Evolutionary conservation across 257 asterid genomes (phyloP), one percentile per base, ranked within the genome.

Genomic region (Parsonsia alboflavescens): DNA sequence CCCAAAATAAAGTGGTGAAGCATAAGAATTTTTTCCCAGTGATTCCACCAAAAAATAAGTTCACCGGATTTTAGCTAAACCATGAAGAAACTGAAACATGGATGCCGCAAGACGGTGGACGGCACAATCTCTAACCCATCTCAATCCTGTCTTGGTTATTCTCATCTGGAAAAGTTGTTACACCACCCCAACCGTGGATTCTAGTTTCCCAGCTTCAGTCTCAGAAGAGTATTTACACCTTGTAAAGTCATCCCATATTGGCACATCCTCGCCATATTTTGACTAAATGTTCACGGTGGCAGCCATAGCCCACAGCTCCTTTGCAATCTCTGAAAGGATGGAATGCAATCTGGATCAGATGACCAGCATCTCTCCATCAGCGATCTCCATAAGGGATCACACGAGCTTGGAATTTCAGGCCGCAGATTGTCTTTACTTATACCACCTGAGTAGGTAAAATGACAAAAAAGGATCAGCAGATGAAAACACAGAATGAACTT

Each of bases 321-420:
- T 74, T 3, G 76, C 84, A n/a, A 77, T 73, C 53, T 77, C 82
- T 15, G 71, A 77, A 81, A 81, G 16, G 85, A 39, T 19, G 82
- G 85, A 71, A 82, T 77, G 1, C 62, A 53, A 10, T 74, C 73
- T 28, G 85, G 82, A 52, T 77, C 73, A 26, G 82, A 41, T 42
- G 76, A 74, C 85, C 82, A 81, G 26, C 85, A 81, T 53, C 78
- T 75, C 80, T 77, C 82, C 85, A 77, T 81, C 70, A 81, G 75
- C 19, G 75, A 71, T 73, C 82, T 81, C 85, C 85, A 81, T 24
- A 63, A 77, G 8, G 85, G 85, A 17, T 81, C 79, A 26, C 85
- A 81, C 85, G 82, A 81, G 39, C 49, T 67, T 13, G 85, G 85
- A 28, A 77, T 66, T 62, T 77, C 85, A 49, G 85, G 85, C 70